phyloP scores from a whole-genome alignment of 495 filamentous ascomycete genomes.

The Tetracladium marchalianum region DNA sequence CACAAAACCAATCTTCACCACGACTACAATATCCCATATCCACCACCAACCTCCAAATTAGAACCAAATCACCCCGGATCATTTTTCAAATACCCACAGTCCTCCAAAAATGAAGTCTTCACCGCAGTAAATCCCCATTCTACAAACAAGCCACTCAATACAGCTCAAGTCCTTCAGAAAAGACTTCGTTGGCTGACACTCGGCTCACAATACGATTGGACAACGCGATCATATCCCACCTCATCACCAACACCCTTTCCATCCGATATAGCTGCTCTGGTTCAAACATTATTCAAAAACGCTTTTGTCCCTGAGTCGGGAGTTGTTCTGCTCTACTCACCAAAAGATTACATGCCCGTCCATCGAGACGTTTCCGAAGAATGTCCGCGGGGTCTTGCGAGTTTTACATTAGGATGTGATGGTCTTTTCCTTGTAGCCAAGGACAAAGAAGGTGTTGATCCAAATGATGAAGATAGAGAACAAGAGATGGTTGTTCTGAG shows the following conservation, averaged over 20 bases:
- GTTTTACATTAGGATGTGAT: constrained; percentile 81
- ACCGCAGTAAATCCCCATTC: constrained; percentile 53
- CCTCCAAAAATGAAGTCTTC: constrained; percentile 28
- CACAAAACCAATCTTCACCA: constrained; percentile 86
- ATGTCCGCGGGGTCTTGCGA: constrained; percentile 63
- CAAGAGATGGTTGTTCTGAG: constrained; percentile 32
- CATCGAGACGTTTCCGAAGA: constrained; percentile 87
- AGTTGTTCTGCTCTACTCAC: constrained; percentile 81
- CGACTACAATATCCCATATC: constrained; percentile 71
- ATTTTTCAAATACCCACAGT: constrained; percentile 35
- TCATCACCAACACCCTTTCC: constrained; percentile 63
- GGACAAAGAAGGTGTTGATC: constrained; percentile 27
- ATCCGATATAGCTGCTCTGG: constrained; percentile 51
- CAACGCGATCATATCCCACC: constrained; percentile 62
- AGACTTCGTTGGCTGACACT: constrained; percentile 90
- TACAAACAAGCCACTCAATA: constrained; percentile 60
- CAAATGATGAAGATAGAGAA: constrained; percentile 31
- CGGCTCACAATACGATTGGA: constrained; percentile 93
- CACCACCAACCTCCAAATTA: neutral
- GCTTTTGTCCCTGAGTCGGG: constrained; percentile 31
- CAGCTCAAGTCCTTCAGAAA: constrained; percentile 57
- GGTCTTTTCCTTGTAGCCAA: constrained; percentile 65
- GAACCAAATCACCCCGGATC: constrained; percentile 17
- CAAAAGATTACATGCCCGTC: constrained; percentile 78
- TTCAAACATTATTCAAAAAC: constrained; percentile 63